A percentile compares a stretch with the other conserved stretches of the same genome.
phyloP scores from a whole-genome alignment of 768 basidiomycete species.

The Cystobasidiopsis lactophilus region DNA sequence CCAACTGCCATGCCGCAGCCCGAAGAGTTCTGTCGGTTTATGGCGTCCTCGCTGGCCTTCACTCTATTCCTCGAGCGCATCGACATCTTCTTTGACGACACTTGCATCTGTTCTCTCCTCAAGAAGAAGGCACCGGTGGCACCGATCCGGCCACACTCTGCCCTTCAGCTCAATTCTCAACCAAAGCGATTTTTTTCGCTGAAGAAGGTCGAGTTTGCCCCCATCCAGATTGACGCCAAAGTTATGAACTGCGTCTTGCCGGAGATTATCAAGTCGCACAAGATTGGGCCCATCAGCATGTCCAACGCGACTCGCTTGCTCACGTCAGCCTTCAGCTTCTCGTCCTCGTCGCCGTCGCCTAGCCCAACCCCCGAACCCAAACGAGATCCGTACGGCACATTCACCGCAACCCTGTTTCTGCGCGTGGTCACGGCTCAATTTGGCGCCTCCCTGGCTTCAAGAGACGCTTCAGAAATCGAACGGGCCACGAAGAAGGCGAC shows the following conservation, averaged over 20 bases:
- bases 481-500: slow-evolving; percentile 90
- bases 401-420: slow-evolving; percentile 20
- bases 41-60: slow-evolving; percentile 79
- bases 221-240: slow-evolving; percentile 54
- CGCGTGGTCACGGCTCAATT: slow-evolving; percentile 24
- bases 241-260: slow-evolving; percentile 57
- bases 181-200: slow-evolving; percentile 5
- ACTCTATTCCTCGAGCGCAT: slow-evolving; percentile 59
- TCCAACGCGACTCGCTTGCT: neutral
- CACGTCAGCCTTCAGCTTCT: slow-evolving; percentile 1
- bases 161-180: slow-evolving; percentile 3
- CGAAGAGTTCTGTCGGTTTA: slow-evolving; percentile 72
- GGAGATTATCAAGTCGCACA: slow-evolving; percentile 36
- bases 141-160: slow-evolving; percentile 32
- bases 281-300: slow-evolving; percentile 9
- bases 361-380: neutral
- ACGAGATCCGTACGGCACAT: slow-evolving; percentile 21
- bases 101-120: slow-evolving; percentile 29
- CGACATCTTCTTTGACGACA: slow-evolving; percentile 60
- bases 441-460: slow-evolving; percentile 21
- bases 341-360: slow-evolving; percentile 2
- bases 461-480: slow-evolving; percentile 41
- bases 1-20: slow-evolving; percentile 49
- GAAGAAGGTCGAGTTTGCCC: slow-evolving; percentile 24
- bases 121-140: slow-evolving; percentile 39